phyloP scores from a whole-genome alignment of 2,329 filamentous ascomycete species.

The Diplodia corticola region DNA sequence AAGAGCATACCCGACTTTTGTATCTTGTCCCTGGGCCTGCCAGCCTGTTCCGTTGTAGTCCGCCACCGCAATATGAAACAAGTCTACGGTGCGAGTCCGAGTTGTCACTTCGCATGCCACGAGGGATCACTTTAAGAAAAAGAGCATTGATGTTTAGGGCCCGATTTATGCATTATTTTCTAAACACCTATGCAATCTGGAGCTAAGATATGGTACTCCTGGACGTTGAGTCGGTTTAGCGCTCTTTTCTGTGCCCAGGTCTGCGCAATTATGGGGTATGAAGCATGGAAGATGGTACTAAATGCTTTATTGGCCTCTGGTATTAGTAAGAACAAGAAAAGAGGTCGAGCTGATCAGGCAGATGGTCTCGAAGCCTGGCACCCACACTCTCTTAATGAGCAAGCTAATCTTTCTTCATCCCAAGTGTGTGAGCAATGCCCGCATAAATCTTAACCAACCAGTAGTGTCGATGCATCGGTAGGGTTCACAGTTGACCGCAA shows the following conservation, averaged over 20 bases:
- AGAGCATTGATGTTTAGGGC: too few relatives aligned
- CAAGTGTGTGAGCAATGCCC: conserved; percentile 31
- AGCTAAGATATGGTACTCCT: background rate
- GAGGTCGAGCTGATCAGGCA: background rate
- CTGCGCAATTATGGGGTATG: conserved; percentile 24
- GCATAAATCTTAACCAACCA: background rate
- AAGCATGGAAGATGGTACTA: conserved; percentile 32
- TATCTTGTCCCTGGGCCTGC: background rate
- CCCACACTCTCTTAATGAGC: conserved; percentile 33
- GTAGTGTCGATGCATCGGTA: conserved; percentile 24
- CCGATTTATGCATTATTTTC: too few relatives aligned
- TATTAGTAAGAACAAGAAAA: background rate
- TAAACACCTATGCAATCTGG: background rate
- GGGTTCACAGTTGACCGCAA: conserved; percentile 47
- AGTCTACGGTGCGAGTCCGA: too few relatives aligned
- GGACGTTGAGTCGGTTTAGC: background rate
- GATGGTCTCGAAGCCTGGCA: conserved; percentile 23
- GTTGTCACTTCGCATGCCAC: too few relatives aligned
- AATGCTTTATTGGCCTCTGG: conserved; percentile 31
- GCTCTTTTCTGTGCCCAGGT: background rate
- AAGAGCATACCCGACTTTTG: background rate
- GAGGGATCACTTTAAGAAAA: too few relatives aligned
- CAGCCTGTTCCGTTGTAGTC: background rate
- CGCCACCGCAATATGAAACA: too few relatives aligned
- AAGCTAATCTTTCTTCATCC: too few relatives aligned